Evolutionary conservation across 495 filamentous ascomycete genomes (phyloP), one percentile per base, ranked within the genome.

Genomic region (Parathielavia appendiculata): DNA sequence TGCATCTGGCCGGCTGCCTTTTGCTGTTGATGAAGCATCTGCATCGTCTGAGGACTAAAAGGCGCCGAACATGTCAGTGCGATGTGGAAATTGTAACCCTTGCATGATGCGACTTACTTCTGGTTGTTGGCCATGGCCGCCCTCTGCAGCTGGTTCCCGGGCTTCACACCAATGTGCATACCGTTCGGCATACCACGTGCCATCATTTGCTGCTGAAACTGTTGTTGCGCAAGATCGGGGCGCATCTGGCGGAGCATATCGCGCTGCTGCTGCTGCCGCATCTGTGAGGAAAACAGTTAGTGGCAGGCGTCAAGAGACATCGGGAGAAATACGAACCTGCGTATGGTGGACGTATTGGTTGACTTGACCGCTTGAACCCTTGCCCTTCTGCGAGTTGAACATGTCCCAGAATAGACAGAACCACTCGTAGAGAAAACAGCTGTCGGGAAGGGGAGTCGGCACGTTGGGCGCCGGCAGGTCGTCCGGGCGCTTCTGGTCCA

Each of bases 321-420:
- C 2, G 34, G n/a, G 19, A 1, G 11, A 35, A 14, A 22, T 1
- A 41, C 17, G 23, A 71, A 96, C 89, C 83, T 92, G 89, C 57
- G 84, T 91, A 63, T 93, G 87, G 47, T 82, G 73, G 20, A 93
- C 82, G 71, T 92, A 92, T 71, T 86, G 82, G 54, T 76, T 76
- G 34, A 87, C 83, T 41, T 75, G 70, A 56, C 66, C 76, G 62
- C 72, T 78, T 36, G 66, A 64, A n/a, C 75, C 76, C 67, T 83
- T 81, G 60, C 81, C 82, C 58, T 87, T 84, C 66, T 88, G 85
- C 48, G 89, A 89, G 66, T 81, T 82, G 65, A 86, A 95, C 66
- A 97, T 90, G 62, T 97, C 93, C 91, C 90, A 97, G 71, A 98
- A 98, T 36, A 96, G 77, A 68, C 84, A 88, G 73, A 95, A 98